Conservation (phyloP, 768 basidiomycete genomes). For the Suillus cothurnatus region DNA sequence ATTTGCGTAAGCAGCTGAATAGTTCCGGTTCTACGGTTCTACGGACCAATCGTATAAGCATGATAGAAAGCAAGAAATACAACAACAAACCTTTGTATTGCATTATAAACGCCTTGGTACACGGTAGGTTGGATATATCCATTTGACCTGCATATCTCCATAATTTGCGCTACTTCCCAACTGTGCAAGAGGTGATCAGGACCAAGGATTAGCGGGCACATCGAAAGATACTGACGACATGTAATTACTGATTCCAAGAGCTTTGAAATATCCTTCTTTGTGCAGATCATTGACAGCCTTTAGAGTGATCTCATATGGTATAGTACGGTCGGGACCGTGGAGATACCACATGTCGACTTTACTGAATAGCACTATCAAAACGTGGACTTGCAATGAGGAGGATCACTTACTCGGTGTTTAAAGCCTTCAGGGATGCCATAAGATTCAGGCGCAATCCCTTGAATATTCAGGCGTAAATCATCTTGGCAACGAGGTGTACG, state of each 20-base stretch:
- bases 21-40: constrained; percentile 12
- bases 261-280: constrained; percentile 25
- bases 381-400: constrained; percentile 10
- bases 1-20: constrained; percentile 29
- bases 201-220: constrained; percentile 19
- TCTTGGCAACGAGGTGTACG: background rate
- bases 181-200: constrained; percentile 9
- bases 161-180: constrained; percentile 39
- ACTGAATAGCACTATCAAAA: constrained; percentile 6
- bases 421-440: constrained; percentile 41
- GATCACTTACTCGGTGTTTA: constrained; percentile 46
- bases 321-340: constrained; percentile 26
- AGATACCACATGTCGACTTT: constrained; percentile 14
- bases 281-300: constrained; percentile 24
- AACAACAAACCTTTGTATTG: constrained; percentile 20
- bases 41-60: background rate
- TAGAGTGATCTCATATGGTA: constrained; percentile 28
- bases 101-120: constrained; percentile 31
- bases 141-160: constrained; percentile 26
- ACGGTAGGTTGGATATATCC: constrained; percentile 29
- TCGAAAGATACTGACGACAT: constrained; percentile 6
- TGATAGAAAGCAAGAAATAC: background rate
- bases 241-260: constrained; percentile 30
- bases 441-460: constrained; percentile 38
- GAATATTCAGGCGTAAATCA: background rate